Evolutionary conservation across 495 filamentous ascomycete genomes (phyloP).

Genomic region (Extremus antarcticus): DNA sequence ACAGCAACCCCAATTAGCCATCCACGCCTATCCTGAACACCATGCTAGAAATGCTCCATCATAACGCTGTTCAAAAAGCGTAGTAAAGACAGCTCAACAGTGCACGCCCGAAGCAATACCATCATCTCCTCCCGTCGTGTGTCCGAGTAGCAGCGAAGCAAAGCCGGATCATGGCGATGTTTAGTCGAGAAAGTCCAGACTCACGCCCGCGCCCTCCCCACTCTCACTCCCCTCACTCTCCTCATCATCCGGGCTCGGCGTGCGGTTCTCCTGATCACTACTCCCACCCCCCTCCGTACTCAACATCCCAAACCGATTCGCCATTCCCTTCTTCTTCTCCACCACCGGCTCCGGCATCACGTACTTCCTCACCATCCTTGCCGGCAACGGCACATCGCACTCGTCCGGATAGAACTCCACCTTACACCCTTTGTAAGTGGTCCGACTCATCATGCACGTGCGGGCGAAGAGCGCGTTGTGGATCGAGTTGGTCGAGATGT

Average conservation of each 20-base stretch:
- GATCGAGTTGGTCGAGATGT: constrained; percentile 67
- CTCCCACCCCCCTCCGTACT: constrained; percentile 37
- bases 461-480: constrained; percentile 64
- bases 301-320: constrained; percentile 58
- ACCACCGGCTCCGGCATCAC: constrained; percentile 29
- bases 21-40: too few relatives aligned
- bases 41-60: neutral
- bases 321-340: constrained; percentile 31
- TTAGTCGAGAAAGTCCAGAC: neutral
- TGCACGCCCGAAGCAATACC: neutral
- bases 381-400: constrained; percentile 51
- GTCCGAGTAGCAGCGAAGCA: neutral
- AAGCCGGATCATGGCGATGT: neutral
- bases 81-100: neutral
- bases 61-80: neutral
- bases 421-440: constrained; percentile 59
- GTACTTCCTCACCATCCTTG: constrained; percentile 20
- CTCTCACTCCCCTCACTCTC: neutral
- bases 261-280: constrained; percentile 14
- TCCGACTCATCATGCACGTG: constrained; percentile 68
- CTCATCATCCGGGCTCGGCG: neutral
- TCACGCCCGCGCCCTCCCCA: neutral
- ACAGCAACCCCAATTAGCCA: too few relatives aligned
- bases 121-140: neutral
- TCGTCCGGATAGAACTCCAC: constrained; percentile 68